These are phyloP conservation scores for Setaria italica DNA, from an alignment of 202 grass and related monocot genomes.

Conservation along the genomic window DNA sequence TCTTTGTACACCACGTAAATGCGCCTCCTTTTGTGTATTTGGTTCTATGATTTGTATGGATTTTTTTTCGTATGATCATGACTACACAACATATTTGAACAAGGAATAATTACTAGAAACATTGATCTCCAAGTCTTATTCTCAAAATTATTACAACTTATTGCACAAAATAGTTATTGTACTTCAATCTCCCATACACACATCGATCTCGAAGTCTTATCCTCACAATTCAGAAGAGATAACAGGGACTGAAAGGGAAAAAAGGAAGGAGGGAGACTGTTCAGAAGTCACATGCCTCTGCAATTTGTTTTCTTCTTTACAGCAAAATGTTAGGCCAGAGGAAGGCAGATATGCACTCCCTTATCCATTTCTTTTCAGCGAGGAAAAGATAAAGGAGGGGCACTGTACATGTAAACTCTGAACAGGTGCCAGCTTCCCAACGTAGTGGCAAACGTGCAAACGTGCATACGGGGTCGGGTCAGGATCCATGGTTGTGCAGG, in stretches of 20 bases:
- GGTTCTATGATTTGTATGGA: not conserved
- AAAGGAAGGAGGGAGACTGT: not conserved
- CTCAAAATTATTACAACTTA: too few relatives aligned
- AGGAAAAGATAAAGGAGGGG: not conserved
- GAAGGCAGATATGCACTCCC: not conserved
- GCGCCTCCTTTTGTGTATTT: not conserved
- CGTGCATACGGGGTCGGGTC: not conserved
- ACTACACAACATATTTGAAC: not conserved
- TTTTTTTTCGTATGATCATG: not conserved
- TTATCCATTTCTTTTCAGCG: not conserved
- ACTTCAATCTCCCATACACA: not conserved
- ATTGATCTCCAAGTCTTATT: too few relatives aligned
- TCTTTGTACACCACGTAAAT: not conserved
- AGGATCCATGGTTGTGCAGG: too few relatives aligned
- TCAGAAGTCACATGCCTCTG: not conserved
- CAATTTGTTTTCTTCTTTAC: not conserved
- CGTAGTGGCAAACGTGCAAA: not conserved
- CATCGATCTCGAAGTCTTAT: not conserved
- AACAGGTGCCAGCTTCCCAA: not conserved
- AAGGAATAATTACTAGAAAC: too few relatives aligned
- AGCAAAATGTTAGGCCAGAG: slow-evolving; percentile 3
- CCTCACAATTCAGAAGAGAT: not conserved
- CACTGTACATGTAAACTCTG: not conserved
- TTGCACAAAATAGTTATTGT: too few relatives aligned
- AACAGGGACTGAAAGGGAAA: not conserved